Evolutionary conservation across 2,329 filamentous ascomycete genomes (phyloP).

Genomic region (Fusarium sp.): DNA sequence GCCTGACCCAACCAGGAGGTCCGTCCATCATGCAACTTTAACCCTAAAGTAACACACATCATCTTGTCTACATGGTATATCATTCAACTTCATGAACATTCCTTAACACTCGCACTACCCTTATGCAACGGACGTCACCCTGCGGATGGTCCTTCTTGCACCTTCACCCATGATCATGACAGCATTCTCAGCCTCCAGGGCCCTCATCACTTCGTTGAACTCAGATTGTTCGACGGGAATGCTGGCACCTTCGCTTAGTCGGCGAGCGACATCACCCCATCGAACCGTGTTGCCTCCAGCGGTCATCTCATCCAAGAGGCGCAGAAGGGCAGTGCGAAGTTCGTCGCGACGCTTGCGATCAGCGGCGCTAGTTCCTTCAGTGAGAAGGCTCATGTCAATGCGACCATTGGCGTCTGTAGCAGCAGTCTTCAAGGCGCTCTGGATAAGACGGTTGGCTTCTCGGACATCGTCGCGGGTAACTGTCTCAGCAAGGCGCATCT

Average conservation of each 20-base stretch:
- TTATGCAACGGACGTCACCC: constrained; percentile 65
- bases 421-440: constrained; percentile 92
- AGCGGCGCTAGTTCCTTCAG: constrained; percentile 91
- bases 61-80: constrained; percentile 43
- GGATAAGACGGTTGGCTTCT: constrained; percentile 93
- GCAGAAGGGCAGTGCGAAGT: constrained; percentile 82
- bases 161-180: constrained; percentile 88
- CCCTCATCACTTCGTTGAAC: constrained; percentile 83
- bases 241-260: constrained; percentile 77
- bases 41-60: constrained; percentile 19
- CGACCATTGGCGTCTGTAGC: constrained; percentile 94
- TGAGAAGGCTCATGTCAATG: constrained; percentile 96
- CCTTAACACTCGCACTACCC: constrained; percentile 2
- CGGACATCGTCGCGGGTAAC: constrained; percentile 87
- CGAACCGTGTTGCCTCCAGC: constrained; percentile 75
- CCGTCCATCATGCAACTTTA: constrained; percentile 23
- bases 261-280: constrained; percentile 81
- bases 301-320: constrained; percentile 83
- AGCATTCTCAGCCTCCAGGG: constrained; percentile 85
- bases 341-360: constrained; percentile 87
- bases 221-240: constrained; percentile 80
- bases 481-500: constrained; percentile 86
- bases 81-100: constrained; percentile 39
- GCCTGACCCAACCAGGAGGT: constrained; percentile 40
- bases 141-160: constrained; percentile 81